These are phyloP conservation scores for Neofusicoccum sp. DNA, from an alignment of 2,329 filamentous ascomycete genomes.

Conservation along the genomic window DNA sequence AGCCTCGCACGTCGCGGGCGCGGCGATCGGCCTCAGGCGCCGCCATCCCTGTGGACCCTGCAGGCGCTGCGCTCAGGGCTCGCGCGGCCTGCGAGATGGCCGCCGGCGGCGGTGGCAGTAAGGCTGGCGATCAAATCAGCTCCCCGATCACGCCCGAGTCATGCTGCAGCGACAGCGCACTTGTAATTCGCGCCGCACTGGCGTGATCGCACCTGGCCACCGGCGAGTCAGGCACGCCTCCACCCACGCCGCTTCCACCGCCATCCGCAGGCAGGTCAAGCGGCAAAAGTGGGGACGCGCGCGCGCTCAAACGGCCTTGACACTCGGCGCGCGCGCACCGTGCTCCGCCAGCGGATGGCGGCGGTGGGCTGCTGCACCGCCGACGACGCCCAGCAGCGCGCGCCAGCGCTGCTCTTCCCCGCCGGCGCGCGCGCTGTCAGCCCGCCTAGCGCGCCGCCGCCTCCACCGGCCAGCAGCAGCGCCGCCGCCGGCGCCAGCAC, in stretches of 20 bases:
- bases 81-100: constrained; percentile 6
- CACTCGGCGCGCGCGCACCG: too few species aligned
- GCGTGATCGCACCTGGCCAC: constrained; percentile 12
- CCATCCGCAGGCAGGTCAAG: constrained; percentile 19
- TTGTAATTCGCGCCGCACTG: constrained; percentile 14
- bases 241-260: constrained; percentile 15
- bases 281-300: constrained; percentile 16
- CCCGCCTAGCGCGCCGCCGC: constrained; percentile 1
- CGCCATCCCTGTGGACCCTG: constrained; percentile 17
- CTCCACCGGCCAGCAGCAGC: neutral
- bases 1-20: constrained; percentile 9
- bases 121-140: neutral
- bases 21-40: constrained; percentile 11
- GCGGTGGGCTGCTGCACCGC: neutral
- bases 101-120: constrained; percentile 5
- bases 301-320: constrained; percentile 12
- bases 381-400: neutral
- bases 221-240: constrained; percentile 15
- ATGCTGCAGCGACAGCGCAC: constrained; percentile 5
- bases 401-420: constrained; percentile 4
- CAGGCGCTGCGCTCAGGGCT: constrained; percentile 9
- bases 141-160: neutral
- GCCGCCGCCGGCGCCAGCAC: too few species aligned
- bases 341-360: constrained; percentile 8
- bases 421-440: constrained; percentile 4